phyloP scores from a whole-genome alignment of 148 eudicot species.

The Dianthus caryophyllus region DNA sequence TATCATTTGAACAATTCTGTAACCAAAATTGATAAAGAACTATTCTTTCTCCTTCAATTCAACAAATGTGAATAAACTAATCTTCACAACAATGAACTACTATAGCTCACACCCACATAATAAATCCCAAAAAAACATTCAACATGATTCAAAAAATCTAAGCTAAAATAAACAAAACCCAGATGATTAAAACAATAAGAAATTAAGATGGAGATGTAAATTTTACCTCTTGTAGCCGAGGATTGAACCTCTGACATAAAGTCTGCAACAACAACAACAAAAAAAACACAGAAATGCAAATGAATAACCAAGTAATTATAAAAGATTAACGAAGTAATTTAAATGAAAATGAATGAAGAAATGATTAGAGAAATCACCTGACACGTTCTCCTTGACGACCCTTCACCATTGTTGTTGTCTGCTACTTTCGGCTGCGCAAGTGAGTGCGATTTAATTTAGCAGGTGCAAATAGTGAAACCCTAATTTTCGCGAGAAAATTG shows the following conservation, averaged over 20 bases:
- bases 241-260: constrained; percentile 56
- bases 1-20: no score
- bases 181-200: neutral
- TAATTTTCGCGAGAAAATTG: neutral
- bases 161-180: constrained; percentile 2
- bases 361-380: constrained; percentile 33
- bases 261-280: constrained; percentile 21
- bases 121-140: no score
- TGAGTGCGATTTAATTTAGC: neutral
- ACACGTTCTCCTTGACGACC: constrained; percentile 92
- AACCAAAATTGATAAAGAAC: no score
- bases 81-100: no score
- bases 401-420: constrained; percentile 51
- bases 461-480: constrained; percentile 6
- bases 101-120: no score
- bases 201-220: neutral
- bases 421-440: neutral
- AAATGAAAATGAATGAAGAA: neutral
- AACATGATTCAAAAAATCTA: neutral
- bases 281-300: constrained; percentile 3
- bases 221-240: constrained; percentile 73
- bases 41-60: no score
- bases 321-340: neutral
- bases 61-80: no score
- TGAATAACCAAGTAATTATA: neutral